These are phyloP conservation scores for Phaeosphaeriaceae sp. DNA, from an alignment of 2,329 filamentous ascomycete species.

Conservation along the genomic window DNA sequence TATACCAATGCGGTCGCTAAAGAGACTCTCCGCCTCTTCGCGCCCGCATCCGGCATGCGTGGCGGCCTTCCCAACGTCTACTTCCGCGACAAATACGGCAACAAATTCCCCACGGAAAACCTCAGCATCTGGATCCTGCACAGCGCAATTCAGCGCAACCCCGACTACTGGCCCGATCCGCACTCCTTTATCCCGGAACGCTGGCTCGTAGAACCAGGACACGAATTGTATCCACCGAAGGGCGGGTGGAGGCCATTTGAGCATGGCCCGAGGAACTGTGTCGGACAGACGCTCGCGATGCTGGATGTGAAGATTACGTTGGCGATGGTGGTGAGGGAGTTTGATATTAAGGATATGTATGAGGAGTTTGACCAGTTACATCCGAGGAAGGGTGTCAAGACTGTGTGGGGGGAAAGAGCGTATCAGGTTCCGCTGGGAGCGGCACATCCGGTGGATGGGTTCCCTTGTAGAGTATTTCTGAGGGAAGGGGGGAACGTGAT, in stretches of 20 bases:
- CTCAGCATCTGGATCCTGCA: slow-evolving; percentile 12
- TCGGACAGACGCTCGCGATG: slow-evolving; percentile 48
- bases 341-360: slow-evolving; percentile 17
- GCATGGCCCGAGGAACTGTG: slow-evolving; percentile 45
- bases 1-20: slow-evolving; percentile 44
- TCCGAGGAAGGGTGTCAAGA: slow-evolving; percentile 17
- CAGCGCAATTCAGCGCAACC: slow-evolving; percentile 22
- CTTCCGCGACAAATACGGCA: slow-evolving; percentile 12
- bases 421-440: slow-evolving; percentile 22
- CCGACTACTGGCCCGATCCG: slow-evolving; percentile 16
- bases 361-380: slow-evolving; percentile 17
- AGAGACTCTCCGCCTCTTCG: slow-evolving; percentile 41
- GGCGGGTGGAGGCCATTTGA: slow-evolving; percentile 46
- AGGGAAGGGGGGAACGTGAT: too few relatives aligned
- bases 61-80: slow-evolving; percentile 6
- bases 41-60: slow-evolving; percentile 37
- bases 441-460: slow-evolving; percentile 24
- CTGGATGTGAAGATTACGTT: slow-evolving; percentile 29
- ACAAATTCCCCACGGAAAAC: slow-evolving; percentile 17
- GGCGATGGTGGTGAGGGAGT: slow-evolving; percentile 10
- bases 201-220: slow-evolving; percentile 14
- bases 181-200: slow-evolving; percentile 32
- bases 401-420: slow-evolving; percentile 19
- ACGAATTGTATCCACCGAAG: slow-evolving; percentile 13
- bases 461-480: slow-evolving; percentile 46